Base-by-base conservation (phyloP, 2,329 filamentous ascomycete species). In the Sarocladiaceae sp. region DNA sequence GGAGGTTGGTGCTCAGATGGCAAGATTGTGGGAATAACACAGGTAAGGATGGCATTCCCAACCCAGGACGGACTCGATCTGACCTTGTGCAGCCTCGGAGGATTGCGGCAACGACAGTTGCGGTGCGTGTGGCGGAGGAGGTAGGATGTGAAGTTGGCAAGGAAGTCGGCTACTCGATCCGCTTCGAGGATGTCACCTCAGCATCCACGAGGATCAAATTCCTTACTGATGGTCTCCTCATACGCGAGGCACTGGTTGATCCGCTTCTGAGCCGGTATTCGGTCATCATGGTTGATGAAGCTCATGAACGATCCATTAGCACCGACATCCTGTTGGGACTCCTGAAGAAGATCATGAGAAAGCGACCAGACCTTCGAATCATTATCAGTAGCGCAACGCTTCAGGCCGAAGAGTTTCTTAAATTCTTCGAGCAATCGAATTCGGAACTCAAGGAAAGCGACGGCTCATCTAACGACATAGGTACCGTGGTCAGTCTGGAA, bases 231-330 rank as follows among this genome's bases (percentile, higher is more conserved):
- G 91, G 91, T 1, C 72, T 98, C 40, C 74, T 98, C 24, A 80
- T 98, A 44, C 75, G 91, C 55, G 93, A 98, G 65, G 93, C 91
- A 21, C 74, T 98, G 4, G 87, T 96, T 3, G 93, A 98, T 62
- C 93, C 93, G 11, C 67, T 97, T 3, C 67, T 98, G 27, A 93
- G 87, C 16, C 78, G 88, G 10, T 98, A 98, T 61, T 94, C 89
- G 0, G 85, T 95, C 34, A 88, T 98, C 55, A 96, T 98, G 88
- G 85, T 98, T 6, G 93, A 98, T 59, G 91, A 97, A 65, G 93
- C 91, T 6, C 93, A 98, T 59, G 91, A 97, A 64, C 76, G 93
- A 44, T 95, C 89, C 40, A 76, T 97, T 47, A 94, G 88, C 61
- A 95, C 90, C 1, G 93, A 98, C 58, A 79, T 98, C 11, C 72